These are phyloP conservation scores for Asterophora parasitica DNA, from an alignment of 768 basidiomycete species.

Conservation along the genomic window DNA sequence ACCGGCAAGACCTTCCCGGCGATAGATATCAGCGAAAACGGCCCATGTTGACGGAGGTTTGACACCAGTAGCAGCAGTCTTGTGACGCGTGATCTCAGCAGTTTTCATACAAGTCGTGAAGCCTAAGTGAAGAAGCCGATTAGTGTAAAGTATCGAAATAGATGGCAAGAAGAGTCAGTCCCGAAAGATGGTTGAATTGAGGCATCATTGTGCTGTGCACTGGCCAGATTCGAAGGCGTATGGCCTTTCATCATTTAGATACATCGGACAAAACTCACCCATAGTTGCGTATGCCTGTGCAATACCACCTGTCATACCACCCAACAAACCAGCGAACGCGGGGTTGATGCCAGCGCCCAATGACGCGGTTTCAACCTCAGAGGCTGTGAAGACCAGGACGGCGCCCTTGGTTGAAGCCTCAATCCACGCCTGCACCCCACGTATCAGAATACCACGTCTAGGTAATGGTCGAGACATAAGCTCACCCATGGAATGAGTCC, in stretches of 20 bases:
- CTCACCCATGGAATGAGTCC: constrained; percentile 98
- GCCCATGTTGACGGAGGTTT: constrained; percentile 91
- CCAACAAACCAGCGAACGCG: constrained; percentile 81
- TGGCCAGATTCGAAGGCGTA: constrained; percentile 1
- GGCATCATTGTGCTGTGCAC: constrained; percentile 3
- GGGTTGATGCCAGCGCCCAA: constrained; percentile 68
- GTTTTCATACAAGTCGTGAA: constrained; percentile 99
- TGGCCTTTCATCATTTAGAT: constrained; percentile 5
- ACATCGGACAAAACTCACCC: constrained; percentile 57
- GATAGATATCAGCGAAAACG: constrained; percentile 92
- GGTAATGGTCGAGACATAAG: not conserved
- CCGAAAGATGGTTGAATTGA: constrained; percentile 12
- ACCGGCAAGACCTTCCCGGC: constrained; percentile 87
- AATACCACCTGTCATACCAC: constrained; percentile 97
- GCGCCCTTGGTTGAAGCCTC: constrained; percentile 98
- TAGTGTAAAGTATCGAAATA: constrained; percentile 1
- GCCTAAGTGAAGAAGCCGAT: constrained; percentile 40
- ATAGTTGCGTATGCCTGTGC: constrained; percentile 99
- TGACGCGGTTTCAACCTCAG: constrained; percentile 80
- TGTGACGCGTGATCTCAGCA: constrained; percentile 93
- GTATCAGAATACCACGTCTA: not conserved
- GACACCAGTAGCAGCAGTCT: constrained; percentile 78
- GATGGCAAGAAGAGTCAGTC: not conserved
- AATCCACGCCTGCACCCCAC: constrained; percentile 81
- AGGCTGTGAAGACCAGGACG: constrained; percentile 92